A percentile compares a stretch with the other conserved stretches of the same genome.
Evolutionary conservation across 2,329 filamentous ascomycete species (phyloP).

Genomic region (Colletotrichum horii): DNA sequence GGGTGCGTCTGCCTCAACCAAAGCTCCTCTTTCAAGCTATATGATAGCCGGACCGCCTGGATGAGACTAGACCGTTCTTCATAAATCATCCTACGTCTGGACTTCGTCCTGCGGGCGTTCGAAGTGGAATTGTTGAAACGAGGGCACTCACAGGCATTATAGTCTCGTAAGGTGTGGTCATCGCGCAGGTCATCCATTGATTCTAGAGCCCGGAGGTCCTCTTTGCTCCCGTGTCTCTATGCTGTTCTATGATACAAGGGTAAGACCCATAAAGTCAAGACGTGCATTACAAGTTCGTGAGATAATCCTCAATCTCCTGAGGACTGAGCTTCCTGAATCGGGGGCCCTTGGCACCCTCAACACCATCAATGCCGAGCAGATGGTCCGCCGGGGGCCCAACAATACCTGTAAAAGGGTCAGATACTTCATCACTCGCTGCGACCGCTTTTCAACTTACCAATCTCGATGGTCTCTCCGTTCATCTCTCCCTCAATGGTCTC

Average conservation of each 20-base stretch:
- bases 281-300: conserved; percentile 86
- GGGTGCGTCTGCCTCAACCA: not conserved
- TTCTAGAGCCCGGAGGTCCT: conserved; percentile 17
- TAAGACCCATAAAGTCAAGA: conserved; percentile 27
- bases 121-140: not conserved
- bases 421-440: not conserved
- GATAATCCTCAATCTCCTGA: conserved; percentile 98
- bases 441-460: conserved; percentile 66
- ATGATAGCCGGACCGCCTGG: not conserved
- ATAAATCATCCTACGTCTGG: not conserved
- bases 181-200: conserved; percentile 20
- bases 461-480: conserved; percentile 98
- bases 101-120: not conserved
- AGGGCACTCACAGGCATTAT: not conserved
- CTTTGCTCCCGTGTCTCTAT: conserved; percentile 18
- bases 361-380: conserved; percentile 88
- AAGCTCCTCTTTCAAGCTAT: not conserved
- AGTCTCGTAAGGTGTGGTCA: not conserved
- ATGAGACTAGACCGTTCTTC: not conserved
- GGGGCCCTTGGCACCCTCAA: conserved; percentile 82
- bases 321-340: conserved; percentile 94
- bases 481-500: conserved; percentile 99
- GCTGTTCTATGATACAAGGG: conserved; percentile 43
- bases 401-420: conserved; percentile 67
- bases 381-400: conserved; percentile 94